A percentile compares a stretch with the other conserved stretches of the same genome.
Conservation (phyloP, 495 filamentous ascomycete genomes). For the Trichoderma orchidacearum region DNA sequence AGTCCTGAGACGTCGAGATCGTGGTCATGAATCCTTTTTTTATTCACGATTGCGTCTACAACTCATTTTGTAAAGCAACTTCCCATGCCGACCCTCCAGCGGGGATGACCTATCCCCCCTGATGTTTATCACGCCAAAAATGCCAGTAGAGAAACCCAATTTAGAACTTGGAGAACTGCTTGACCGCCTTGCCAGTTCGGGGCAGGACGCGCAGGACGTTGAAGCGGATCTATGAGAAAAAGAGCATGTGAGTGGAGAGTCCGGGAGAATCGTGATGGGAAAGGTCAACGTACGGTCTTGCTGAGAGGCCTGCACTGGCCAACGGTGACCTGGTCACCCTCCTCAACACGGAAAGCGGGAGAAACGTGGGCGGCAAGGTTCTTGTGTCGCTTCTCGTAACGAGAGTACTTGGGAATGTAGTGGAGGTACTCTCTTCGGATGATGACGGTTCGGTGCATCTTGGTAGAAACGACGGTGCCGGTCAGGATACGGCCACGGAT, state of each 20-base stretch:
- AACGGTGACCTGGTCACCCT: slow-evolving; percentile 97
- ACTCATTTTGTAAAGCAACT: slow-evolving; percentile 2
- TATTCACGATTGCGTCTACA: slow-evolving; percentile 5
- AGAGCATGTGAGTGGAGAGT: slow-evolving; percentile 8
- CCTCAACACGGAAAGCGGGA: slow-evolving; percentile 98
- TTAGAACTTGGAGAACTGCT: slow-evolving; percentile 98
- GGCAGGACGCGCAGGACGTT: slow-evolving; percentile 96
- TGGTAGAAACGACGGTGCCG: slow-evolving; percentile 95
- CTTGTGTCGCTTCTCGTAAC: slow-evolving; percentile 99
- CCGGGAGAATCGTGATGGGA: not conserved
- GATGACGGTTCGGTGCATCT: slow-evolving; percentile 98
- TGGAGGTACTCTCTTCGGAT: slow-evolving; percentile 99
- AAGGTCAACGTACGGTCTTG: slow-evolving; percentile 78
- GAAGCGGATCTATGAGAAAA: slow-evolving; percentile 70
- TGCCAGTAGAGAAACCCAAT: slow-evolving; percentile 31
- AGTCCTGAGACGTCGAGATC: not conserved
- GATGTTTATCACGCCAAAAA: slow-evolving; percentile 28
- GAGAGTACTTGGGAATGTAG: slow-evolving; percentile 95
- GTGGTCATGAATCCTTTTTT: slow-evolving; percentile 4
- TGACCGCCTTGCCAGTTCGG: slow-evolving; percentile 90
- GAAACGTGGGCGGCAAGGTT: slow-evolving; percentile 98
- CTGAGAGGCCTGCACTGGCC: slow-evolving; percentile 95
- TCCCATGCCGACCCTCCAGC: slow-evolving; percentile 1
- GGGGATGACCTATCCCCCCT: not conserved
- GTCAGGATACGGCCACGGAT: slow-evolving; percentile 99